Percentiles rank a stretch among this genome's conserved stretches.
These are phyloP conservation scores for Porphyrellus cyaneotinctus DNA, from an alignment of 768 basidiomycete genomes.

Conservation along the genomic window DNA sequence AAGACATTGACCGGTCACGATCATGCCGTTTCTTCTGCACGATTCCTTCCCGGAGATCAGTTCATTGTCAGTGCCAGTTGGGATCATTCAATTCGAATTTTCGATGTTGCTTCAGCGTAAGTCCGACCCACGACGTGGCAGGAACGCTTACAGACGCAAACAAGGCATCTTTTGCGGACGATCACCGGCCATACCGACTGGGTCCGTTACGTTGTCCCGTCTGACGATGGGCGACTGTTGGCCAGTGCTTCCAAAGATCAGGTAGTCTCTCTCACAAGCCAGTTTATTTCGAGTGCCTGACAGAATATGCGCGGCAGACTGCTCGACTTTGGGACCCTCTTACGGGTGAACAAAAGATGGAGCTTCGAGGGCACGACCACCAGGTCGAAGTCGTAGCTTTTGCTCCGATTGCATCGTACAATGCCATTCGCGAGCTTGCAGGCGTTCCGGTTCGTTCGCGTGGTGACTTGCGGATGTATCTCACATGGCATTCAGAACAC, in stretches of 20 bases:
- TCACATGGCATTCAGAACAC: conserved; percentile 38
- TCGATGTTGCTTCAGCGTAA: conserved; percentile 83
- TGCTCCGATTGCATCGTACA: conserved; percentile 71
- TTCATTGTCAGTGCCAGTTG: conserved; percentile 82
- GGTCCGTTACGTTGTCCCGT: conserved; percentile 69
- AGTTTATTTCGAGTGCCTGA: not conserved
- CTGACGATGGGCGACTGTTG: conserved; percentile 67
- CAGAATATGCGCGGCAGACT: conserved; percentile 45
- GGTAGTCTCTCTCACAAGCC: conserved; percentile 39
- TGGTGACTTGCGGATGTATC: not conserved
- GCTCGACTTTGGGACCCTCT: conserved; percentile 70
- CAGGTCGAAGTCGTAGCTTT: conserved; percentile 80
- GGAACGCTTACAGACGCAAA: conserved; percentile 10
- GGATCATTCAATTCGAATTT: conserved; percentile 81
- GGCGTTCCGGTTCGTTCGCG: conserved; percentile 56
- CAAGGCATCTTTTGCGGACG: conserved; percentile 70
- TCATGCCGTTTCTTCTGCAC: conserved; percentile 82
- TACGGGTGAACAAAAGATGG: conserved; percentile 73
- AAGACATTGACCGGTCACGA: conserved; percentile 89
- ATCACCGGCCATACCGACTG: conserved; percentile 79
- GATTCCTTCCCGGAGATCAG: conserved; percentile 83
- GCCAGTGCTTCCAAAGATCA: conserved; percentile 87
- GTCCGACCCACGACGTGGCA: conserved; percentile 25
- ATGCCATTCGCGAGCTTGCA: conserved; percentile 72
- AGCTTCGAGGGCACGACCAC: conserved; percentile 85